These are phyloP conservation scores for Cladophialophora yegresii DNA, from an alignment of 2,329 filamentous ascomycete species.

Conservation along the genomic window DNA sequence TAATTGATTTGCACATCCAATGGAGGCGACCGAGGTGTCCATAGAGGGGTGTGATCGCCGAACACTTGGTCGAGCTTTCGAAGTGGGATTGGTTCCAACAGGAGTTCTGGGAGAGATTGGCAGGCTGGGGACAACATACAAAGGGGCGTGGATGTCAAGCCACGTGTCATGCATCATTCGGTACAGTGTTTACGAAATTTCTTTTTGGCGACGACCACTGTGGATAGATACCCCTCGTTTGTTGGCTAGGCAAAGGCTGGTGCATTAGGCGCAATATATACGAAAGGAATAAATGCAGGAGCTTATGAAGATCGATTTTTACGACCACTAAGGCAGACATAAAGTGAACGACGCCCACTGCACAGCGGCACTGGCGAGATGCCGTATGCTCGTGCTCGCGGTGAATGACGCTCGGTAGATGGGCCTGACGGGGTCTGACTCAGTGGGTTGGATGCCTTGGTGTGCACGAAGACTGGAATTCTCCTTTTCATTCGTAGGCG, in stretches of 20 bases:
- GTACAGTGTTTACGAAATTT: constrained; percentile 19
- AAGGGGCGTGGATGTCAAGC: not conserved
- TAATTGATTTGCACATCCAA: not conserved
- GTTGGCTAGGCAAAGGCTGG: not conserved
- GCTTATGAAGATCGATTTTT: not conserved
- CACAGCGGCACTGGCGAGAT: not conserved
- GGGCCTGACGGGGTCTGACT: too few species aligned
- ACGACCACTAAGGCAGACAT: not conserved
- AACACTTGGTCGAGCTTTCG: constrained; percentile 6
- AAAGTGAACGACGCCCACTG: not conserved
- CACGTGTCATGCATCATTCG: constrained; percentile 12
- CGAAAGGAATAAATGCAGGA: not conserved
- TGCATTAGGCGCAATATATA: not conserved
- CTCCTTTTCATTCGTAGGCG: not conserved
- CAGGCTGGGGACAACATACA: constrained; percentile 8
- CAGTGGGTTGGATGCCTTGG: too few species aligned
- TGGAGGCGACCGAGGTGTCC: not conserved
- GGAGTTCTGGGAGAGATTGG: constrained; percentile 5
- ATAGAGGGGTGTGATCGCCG: constrained; percentile 12
- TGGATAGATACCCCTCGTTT: constrained; percentile 27
- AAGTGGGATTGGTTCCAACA: constrained; percentile 1
- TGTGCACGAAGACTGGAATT: too few species aligned
- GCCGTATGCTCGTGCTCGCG: not conserved
- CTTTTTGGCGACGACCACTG: constrained; percentile 24
- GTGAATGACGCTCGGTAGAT: not conserved